Evolutionary conservation across 2,329 filamentous ascomycete species (phyloP), one percentile per base, ranked within the genome.

Genomic region (Hypocrella siamensis): DNA sequence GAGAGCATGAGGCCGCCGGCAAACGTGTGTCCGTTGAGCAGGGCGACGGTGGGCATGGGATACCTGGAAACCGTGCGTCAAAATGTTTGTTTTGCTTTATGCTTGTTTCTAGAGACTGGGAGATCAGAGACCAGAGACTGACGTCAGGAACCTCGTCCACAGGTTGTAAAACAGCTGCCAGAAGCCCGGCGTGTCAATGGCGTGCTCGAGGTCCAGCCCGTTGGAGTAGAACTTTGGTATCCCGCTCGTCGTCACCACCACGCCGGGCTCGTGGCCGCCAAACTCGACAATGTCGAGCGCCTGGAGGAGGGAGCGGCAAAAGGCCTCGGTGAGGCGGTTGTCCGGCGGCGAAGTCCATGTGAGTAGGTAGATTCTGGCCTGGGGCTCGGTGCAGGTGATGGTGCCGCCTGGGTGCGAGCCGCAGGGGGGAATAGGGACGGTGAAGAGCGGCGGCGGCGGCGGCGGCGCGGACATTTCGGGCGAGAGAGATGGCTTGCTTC

Each of bases 221-320:
- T 88, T 88, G 51, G 69, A 77, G 59, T 79, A 90, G 62, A 88
- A 88, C 48, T 90, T 90, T 31, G 61, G 51, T 36, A 86, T 79
- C 30, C 65, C 70, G 26, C 75, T 80, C 0, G 81, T 88, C 5
- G 81, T 88, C 36, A 86, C 60, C 11, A 90, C 63, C 5, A 86
- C 80, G 32, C 82, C 82, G n/a, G 68, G 67, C 1, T 69, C 62
- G 44, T 78, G 64, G 30, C 49, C 44, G 33, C 64, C 65, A 36
- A 74, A 67, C 52, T 85, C 77, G 45, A 90, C 57, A 16, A 82
- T 72, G 56, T 90, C 80, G 38, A 90, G 71, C 4, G 80, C 77
- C 9, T 75, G 59, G 19, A 81, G 58, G 24, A 88, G 54, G 10
- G 80, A 65, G 35, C 67, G 59, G 56, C 76, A 78, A 46, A 85